A percentile compares a stretch with the other conserved stretches of the same genome.
Evolutionary conservation across 306 rosid genomes (phyloP).

Genomic region (Sindora glabra): DNA sequence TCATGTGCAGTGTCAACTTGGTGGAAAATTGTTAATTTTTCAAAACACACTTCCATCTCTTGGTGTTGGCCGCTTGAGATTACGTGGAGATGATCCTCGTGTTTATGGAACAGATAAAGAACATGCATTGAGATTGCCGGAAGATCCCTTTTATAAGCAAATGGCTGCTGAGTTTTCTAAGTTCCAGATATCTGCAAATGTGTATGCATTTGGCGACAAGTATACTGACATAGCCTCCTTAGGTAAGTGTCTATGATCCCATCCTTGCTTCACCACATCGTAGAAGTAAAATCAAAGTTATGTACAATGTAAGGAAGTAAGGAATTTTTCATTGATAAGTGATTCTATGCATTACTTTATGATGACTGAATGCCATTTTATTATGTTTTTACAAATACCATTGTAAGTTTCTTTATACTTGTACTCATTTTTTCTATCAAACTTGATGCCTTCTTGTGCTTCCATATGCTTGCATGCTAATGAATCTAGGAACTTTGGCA

Average conservation of each 20-base stretch:
- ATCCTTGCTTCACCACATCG: too few relatives aligned
- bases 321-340: slow-evolving; percentile 3
- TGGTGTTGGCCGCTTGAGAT: slow-evolving; percentile 89
- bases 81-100: slow-evolving; percentile 95
- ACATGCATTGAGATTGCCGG: slow-evolving; percentile 71
- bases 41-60: slow-evolving; percentile 95
- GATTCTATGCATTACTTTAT: slow-evolving; percentile 11
- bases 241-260: slow-evolving; percentile 42
- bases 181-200: slow-evolving; percentile 75
- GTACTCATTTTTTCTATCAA: too few relatives aligned
- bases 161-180: slow-evolving; percentile 99
- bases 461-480: too few relatives aligned
- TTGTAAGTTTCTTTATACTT: too few relatives aligned
- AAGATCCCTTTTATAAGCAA: slow-evolving; percentile 98
- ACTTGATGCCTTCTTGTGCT: not conserved
- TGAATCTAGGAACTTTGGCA: slow-evolving; percentile 92
- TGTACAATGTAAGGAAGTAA: too few relatives aligned
- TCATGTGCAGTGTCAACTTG: slow-evolving; percentile 78
- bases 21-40: slow-evolving; percentile 92
- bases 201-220: slow-evolving; percentile 92
- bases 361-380: slow-evolving; percentile 17
- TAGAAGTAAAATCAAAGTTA: not conserved
- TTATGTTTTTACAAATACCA: too few relatives aligned
- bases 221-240: slow-evolving; percentile 95
- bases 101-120: slow-evolving; percentile 96